phyloP scores from a whole-genome alignment of 352 stramenopile genomes.

The Pythium utonaiense region DNA sequence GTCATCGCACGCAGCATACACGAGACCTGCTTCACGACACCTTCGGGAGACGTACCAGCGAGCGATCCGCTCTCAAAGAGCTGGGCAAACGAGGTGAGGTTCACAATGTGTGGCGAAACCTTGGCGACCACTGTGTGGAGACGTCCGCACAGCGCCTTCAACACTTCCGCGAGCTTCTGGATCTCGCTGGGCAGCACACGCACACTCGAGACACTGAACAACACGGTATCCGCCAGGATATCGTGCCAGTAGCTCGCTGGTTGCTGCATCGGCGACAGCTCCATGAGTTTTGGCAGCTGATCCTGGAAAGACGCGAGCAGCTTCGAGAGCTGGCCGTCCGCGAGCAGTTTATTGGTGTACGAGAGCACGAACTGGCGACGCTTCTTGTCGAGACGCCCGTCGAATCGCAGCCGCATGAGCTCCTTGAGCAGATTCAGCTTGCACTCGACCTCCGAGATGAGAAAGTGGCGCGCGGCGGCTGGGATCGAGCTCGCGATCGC shows the following conservation, averaged over 20 bases:
- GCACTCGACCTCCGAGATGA: constrained; percentile 72
- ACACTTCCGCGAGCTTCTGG: constrained; percentile 40
- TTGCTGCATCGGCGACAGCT: constrained; percentile 56
- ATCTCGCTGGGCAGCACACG: constrained; percentile 51
- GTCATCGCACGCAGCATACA: constrained; percentile 77
- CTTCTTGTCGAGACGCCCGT: constrained; percentile 48
- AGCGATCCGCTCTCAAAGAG: constrained; percentile 67
- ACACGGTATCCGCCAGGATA: constrained; percentile 60
- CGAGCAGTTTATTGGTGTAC: constrained; percentile 66
- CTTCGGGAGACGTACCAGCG: constrained; percentile 56
- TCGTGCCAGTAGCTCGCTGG: constrained; percentile 77
- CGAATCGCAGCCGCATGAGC: constrained; percentile 61
- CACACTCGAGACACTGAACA: constrained; percentile 59
- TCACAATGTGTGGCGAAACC: constrained; percentile 80
- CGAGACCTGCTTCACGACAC: constrained; percentile 66
- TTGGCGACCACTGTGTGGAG: constrained; percentile 59
- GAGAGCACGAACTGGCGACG: constrained; percentile 58
- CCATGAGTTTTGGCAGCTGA: constrained; percentile 50
- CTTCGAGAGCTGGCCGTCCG: constrained; percentile 46
- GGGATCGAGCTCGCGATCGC: constrained; percentile 57
- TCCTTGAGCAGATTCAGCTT: constrained; percentile 76
- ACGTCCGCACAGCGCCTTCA: constrained; percentile 55
- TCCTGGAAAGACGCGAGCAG: constrained; percentile 42
- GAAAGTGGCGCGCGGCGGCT: constrained; percentile 65
- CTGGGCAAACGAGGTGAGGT: constrained; percentile 70